Evolutionary conservation across 352 stramenopile genomes (phyloP).

Genomic region (Pythium phragmiticola): DNA sequence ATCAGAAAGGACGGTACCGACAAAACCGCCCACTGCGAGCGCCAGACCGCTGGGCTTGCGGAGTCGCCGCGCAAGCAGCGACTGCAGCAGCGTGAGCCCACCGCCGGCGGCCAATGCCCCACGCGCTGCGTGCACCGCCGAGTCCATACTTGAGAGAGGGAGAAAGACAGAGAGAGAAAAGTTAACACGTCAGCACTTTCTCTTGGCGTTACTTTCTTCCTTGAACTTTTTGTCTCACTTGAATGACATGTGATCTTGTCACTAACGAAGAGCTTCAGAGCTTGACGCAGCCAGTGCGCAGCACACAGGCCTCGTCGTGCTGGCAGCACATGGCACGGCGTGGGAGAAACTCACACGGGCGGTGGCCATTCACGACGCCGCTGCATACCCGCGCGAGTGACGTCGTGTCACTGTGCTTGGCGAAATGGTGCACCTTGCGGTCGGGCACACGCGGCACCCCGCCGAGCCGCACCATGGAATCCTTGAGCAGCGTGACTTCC

Average conservation of each 20-base stretch:
- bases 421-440: slow-evolving; percentile 55
- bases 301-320: slow-evolving; percentile 63
- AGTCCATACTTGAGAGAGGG: slow-evolving; percentile 27
- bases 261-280: slow-evolving; percentile 9
- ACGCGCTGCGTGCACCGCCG: slow-evolving; percentile 36
- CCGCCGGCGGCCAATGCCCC: slow-evolving; percentile 41
- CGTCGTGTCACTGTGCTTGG: slow-evolving; percentile 31
- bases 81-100: slow-evolving; percentile 41
- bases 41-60: slow-evolving; percentile 48
- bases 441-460: slow-evolving; percentile 45
- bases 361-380: slow-evolving; percentile 32
- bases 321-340: slow-evolving; percentile 74
- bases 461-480: slow-evolving; percentile 34
- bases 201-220: not conserved
- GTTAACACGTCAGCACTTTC: slow-evolving; percentile 4
- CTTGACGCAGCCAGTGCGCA: slow-evolving; percentile 48
- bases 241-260: slow-evolving; percentile 3
- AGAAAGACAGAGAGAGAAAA: not conserved
- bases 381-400: slow-evolving; percentile 42
- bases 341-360: slow-evolving; percentile 63
- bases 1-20: slow-evolving; percentile 28
- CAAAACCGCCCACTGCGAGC: slow-evolving; percentile 53
- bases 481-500: slow-evolving; percentile 19
- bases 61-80: slow-evolving; percentile 41
- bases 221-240: not conserved